Evolutionary conservation across 441 rosid species (phyloP), one percentile per base, ranked within the genome.

Genomic region (Euphorbia celastroides): DNA sequence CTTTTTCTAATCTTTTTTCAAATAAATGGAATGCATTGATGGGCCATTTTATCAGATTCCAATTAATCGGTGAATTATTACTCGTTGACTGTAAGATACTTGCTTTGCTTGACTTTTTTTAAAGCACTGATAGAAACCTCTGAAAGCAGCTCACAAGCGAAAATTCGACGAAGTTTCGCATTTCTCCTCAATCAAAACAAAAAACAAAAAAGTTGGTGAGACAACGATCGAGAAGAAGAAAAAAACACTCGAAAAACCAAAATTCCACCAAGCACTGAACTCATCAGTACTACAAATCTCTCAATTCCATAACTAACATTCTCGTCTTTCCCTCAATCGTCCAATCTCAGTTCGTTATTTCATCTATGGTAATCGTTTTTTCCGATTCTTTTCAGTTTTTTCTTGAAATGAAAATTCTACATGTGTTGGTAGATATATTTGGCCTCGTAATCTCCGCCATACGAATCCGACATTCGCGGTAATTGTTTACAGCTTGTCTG

Each of bases 381-480:
- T 16, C 19, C n/a, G 19, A 2, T 44, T 16, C 7, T 44, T 48
- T 17, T 6, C 9, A 19, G 9, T 56, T 25, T 54, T 12, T 55
- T 23, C 16, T 56, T 0, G 2, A 25, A 10, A 6, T 56, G 13
- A 27, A 3, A 13, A 6, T 19, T 25, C 2, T 22, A 57, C n/a
- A n/a, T n/a, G n/a, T n/a, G n/a, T n/a, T n/a, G 4, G 17, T 22
- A 57, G 22, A 57, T 16, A 57, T 28, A 30, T 31, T 57, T 17
- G 23, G 38, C 30, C 41, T 57, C 61, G 38, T 30, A 57, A 16
- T 57, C 41, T 28, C 60, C 36, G 60, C 60, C 60, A 26, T 26
- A 57, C 16, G 60, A 57, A 57, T 57, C 61, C 61, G 38, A 2
- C 41, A 57, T 57, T 57, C 61, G 22, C 61, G 61, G 36, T 57